phyloP scores from a whole-genome alignment of 192 early-diverging fungal species.

The Backusella macrospora region DNA sequence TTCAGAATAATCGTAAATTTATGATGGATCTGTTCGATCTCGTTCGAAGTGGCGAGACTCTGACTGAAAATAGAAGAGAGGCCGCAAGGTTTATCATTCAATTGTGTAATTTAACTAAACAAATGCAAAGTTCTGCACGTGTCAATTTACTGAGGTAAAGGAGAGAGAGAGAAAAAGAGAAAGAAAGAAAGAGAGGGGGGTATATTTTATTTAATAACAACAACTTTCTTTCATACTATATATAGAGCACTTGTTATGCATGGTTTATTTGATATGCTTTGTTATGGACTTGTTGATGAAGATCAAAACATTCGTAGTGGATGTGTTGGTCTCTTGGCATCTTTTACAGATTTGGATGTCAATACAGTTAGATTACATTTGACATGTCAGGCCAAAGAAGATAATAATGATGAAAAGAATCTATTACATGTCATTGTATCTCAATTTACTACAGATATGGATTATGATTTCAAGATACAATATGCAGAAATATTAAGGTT shows the following conservation, averaged over 20 bases:
- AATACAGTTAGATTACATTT: constrained; percentile 71
- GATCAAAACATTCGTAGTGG: constrained; percentile 62
- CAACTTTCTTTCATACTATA: neutral
- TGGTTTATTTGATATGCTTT: constrained; percentile 81
- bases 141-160: constrained; percentile 66
- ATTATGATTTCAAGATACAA: constrained; percentile 69
- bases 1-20: constrained; percentile 71
- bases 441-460: constrained; percentile 61
- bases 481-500: constrained; percentile 75
- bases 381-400: constrained; percentile 56
- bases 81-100: constrained; percentile 83
- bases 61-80: constrained; percentile 64
- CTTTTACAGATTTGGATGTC: constrained; percentile 81
- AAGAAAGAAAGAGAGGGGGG: neutral
- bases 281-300: constrained; percentile 62
- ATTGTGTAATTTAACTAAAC: constrained; percentile 75
- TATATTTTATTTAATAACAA: too few species aligned
- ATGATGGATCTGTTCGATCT: constrained; percentile 74
- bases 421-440: constrained; percentile 71
- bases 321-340: constrained; percentile 69
- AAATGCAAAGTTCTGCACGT: constrained; percentile 62
- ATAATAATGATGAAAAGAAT: constrained; percentile 43
- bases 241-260: constrained; percentile 70
- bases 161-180: neutral
- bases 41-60: constrained; percentile 49